Base-by-base conservation (phyloP, 495 filamentous ascomycete genomes). In the Friedmanniomyces simplex region DNA sequence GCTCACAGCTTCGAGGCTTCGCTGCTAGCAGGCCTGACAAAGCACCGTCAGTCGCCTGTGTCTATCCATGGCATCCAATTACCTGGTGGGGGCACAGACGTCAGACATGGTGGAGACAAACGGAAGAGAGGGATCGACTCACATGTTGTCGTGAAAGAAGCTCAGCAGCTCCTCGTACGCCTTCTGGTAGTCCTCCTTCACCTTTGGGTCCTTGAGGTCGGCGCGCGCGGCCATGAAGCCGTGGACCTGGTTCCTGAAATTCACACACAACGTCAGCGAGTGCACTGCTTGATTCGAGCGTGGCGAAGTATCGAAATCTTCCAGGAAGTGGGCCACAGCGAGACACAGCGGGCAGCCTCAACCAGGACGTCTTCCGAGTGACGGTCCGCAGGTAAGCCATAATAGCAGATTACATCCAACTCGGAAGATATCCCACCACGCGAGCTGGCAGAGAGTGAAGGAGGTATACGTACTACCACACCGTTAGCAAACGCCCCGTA, bases 161-260 rank as follows among this genome's bases (percentile, higher is more conserved):
- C 82, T 78, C 46, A 94, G 65, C 54, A 88, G 73, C 13, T 78
- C 79, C 76, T 82, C 77, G 67, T 95, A 95, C 0, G 87, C 89
- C 14, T 86, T 73, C 72, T 82, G 79, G 69, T 94, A 95, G 74
- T 91, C 88, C 66, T 75, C 77, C 68, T 77, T 81, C 42, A 88
- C 84, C 57, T 78, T 76, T 6, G 72, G 72, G 62, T 94, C 72
- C 55, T 82, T 78, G 37, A 94, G 67, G 66, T 93, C 77, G 21
- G 73, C 75, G 24, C 73, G 74, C 5, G 90, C 90, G 20, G 86
- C 88, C 90, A 96, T 95, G 81, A 83, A 96, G 28, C 90, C 89
- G 72, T 96, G 89, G 48, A 94, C 79, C 77, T 94, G 88, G 60
- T 86, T 32, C 28, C 28, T 32, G 28, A 10, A 4, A 32, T 32